Base-by-base conservation (phyloP, 495 filamentous ascomycete species). In the Talaromyces nanjingensis region DNA sequence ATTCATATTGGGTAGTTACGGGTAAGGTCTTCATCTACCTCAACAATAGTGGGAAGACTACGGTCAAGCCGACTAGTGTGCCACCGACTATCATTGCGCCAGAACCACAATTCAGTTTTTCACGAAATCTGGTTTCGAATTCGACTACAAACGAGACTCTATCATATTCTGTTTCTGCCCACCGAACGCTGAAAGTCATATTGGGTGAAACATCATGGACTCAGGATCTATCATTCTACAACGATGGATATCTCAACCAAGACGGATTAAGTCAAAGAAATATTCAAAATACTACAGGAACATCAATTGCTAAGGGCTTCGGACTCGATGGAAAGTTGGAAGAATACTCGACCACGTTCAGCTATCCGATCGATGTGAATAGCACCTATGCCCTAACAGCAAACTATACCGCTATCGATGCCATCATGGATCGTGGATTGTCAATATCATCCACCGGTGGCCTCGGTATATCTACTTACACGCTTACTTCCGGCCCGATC, bases 11-110 rank as follows among this genome's bases (percentile, higher is more conserved):
- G 92, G 81, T 89, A 60, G 87, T 96, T 6, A 91, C 90, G 0
- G 92, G 91, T 6, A 93, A 91, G 59, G 81, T 96, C 20, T 93
- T 96, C 69, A 66, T 93, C 9, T 96, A 89, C 82, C 75, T 86
- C 2, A 85, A 86, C 65, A 66, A 76, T 0, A 39, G 34, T 25
- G 52, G 18, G 20, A 24, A 53, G 2, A 62, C 69, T 12, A 71
- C 70, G 2, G 81, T 76, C n/a, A 70, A 84, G 42, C 85, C 86
- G 0, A 86, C 79, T 2, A 82, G 84, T 2, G 58, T 65, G 14
- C 27, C 60, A 2, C 81, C 77, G 1, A 65, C 61, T 2, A 65
- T 79, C 3, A 29, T 66, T 33, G 71, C 74, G 20, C 75, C 79
- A 8, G 60, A 65, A 8, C 85, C 85, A 0, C 68, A 62, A 14